phyloP scores from a whole-genome alignment of 2,329 filamentous ascomycete genomes.

The Dothideomycetes sp. region DNA sequence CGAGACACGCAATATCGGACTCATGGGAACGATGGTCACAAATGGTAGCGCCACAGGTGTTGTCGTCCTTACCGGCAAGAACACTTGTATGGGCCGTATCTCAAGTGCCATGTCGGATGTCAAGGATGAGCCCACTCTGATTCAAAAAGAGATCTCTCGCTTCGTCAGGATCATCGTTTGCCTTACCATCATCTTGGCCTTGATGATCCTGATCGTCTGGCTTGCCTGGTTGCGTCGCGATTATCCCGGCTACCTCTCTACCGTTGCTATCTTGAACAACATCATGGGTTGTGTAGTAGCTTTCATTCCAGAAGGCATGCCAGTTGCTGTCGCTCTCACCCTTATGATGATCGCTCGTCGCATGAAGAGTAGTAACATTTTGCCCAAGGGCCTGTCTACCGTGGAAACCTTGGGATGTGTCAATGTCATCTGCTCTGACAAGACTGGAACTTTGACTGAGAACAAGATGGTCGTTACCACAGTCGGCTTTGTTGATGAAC shows the following conservation, averaged over 20 bases:
- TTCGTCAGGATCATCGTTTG: constrained; percentile 37
- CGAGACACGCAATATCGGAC: constrained; percentile 36
- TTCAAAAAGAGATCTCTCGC: constrained; percentile 36
- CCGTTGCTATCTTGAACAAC: constrained; percentile 38
- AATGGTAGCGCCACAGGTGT: constrained; percentile 34
- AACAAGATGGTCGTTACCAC: constrained; percentile 39
- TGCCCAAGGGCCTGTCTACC: constrained; percentile 35
- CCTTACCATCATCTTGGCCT: constrained; percentile 32
- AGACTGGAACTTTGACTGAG: constrained; percentile 37
- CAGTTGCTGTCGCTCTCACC: constrained; percentile 25
- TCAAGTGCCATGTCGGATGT: constrained; percentile 30
- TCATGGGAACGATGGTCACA: constrained; percentile 37
- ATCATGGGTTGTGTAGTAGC: constrained; percentile 32
- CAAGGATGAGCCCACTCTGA: constrained; percentile 32
- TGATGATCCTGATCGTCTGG: constrained; percentile 39
- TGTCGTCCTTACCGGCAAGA: constrained; percentile 33
- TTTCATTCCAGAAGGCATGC: constrained; percentile 26
- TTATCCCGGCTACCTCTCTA: constrained; percentile 32
- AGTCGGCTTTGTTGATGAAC: constrained; percentile 30
- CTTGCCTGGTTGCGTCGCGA: constrained; percentile 32
- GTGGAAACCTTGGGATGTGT: constrained; percentile 38
- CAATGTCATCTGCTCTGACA: constrained; percentile 37
- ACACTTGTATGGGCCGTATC: constrained; percentile 37
- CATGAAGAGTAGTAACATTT: constrained; percentile 37
- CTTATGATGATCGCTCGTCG: constrained; percentile 36